Percentiles rank a stretch among this genome's conserved stretches.
phyloP scores from a whole-genome alignment of 2,329 filamentous ascomycete genomes.

The Curvularia eragrostidis region DNA sequence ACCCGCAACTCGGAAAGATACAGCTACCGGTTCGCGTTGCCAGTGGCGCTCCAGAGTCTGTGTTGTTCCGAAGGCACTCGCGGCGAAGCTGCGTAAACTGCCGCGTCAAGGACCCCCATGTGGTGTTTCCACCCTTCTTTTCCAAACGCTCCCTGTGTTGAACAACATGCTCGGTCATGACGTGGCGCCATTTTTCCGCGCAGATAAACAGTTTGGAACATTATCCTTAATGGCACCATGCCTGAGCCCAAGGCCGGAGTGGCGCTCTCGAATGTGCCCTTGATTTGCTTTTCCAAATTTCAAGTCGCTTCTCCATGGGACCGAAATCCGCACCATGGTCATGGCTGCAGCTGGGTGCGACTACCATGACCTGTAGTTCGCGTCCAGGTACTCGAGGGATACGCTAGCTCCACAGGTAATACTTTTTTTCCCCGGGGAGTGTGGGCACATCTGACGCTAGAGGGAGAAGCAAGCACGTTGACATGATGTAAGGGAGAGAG shows the following conservation, averaged over 20 bases:
- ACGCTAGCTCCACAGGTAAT: neutral
- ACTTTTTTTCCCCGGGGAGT: neutral
- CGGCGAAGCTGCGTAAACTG: conserved; percentile 39
- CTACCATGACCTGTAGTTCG: neutral
- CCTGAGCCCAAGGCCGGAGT: neutral
- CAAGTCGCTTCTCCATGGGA: conserved; percentile 1
- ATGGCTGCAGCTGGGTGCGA: neutral
- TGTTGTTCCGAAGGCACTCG: conserved; percentile 33
- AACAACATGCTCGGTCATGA: conserved; percentile 12
- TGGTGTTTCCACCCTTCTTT: conserved; percentile 5
- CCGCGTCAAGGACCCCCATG: conserved; percentile 11
- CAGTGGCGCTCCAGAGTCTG: conserved; percentile 20
- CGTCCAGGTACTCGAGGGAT: neutral
- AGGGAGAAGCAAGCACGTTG: neutral
- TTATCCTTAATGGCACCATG: conserved; percentile 15
- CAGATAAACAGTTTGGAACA: conserved; percentile 14
- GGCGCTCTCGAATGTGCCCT: neutral
- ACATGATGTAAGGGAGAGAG: neutral
- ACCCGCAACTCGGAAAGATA: conserved; percentile 18
- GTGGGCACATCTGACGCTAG: neutral
- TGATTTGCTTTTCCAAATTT: neutral
- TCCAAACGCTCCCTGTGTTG: conserved; percentile 14
- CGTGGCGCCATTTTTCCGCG: conserved; percentile 11
- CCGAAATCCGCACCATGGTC: conserved; percentile 1
- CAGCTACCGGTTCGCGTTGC: conserved; percentile 6